Conservation (phyloP, 202 grass and related monocot genomes). For the Musa balbisiana region DNA sequence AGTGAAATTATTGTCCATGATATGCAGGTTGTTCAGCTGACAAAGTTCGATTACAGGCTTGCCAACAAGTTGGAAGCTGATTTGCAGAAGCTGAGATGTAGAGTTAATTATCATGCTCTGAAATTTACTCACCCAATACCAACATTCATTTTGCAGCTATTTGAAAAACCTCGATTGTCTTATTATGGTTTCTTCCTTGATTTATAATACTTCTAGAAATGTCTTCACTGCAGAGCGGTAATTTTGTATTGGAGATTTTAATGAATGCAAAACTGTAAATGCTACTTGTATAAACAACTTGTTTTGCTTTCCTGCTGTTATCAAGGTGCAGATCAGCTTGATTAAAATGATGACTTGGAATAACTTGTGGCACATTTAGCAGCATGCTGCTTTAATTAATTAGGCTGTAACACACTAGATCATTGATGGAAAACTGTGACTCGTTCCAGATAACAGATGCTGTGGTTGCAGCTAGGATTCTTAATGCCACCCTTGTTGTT, state of each 20-base stretch:
- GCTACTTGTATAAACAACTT: not conserved
- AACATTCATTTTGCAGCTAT: not conserved
- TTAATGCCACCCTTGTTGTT: constrained; percentile 22
- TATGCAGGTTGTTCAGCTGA: constrained; percentile 23
- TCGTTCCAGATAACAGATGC: constrained; percentile 19
- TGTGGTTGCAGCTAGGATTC: constrained; percentile 21
- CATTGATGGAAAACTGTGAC: not conserved
- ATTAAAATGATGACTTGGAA: not conserved
- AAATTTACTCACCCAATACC: constrained; percentile 8
- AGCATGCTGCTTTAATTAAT: not conserved
- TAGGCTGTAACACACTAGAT: not conserved
- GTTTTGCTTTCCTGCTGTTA: not conserved
- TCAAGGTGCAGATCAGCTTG: not conserved
- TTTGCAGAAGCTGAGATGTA: constrained; percentile 19
- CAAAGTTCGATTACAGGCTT: constrained; percentile 24
- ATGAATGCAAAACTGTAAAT: not conserved
- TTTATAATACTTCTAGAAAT: not conserved
- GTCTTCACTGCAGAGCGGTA: not conserved
- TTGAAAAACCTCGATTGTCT: not conserved
- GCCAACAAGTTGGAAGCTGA: constrained; percentile 22
- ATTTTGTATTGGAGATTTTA: not conserved
- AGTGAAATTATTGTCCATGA: not conserved
- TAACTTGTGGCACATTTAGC: not conserved
- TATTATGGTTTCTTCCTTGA: not conserved
- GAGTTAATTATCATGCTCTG: constrained; percentile 28